Conservation (phyloP, 768 basidiomycete genomes). For the Vararia minispora region DNA sequence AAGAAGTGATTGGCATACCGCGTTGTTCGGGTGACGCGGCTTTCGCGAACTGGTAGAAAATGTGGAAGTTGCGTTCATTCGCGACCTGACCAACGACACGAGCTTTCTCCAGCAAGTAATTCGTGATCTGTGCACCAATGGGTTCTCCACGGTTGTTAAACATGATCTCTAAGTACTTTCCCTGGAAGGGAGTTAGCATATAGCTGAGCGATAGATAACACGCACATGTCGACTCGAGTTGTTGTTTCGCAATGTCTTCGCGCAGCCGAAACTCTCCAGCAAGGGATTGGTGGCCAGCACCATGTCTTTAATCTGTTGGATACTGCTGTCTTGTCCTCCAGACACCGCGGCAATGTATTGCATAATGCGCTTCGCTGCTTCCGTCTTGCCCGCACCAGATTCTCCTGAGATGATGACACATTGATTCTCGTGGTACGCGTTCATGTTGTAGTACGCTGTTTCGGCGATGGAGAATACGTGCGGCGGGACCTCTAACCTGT, state of each 20-base stretch:
- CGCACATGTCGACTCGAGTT: constrained; percentile 97
- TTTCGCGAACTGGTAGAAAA: constrained; percentile 99
- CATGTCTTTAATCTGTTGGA: constrained; percentile 99
- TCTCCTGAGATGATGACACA: constrained; percentile 99
- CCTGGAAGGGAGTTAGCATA: constrained; percentile 35
- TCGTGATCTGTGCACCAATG: constrained; percentile 96
- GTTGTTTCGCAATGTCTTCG: constrained; percentile 97
- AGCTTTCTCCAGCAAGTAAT: constrained; percentile 95
- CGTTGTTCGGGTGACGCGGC: constrained; percentile 83
- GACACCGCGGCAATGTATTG: constrained; percentile 98
- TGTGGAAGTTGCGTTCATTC: constrained; percentile 95
- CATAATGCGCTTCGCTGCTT: constrained; percentile 99
- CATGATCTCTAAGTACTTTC: constrained; percentile 99
- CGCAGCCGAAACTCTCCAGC: constrained; percentile 96
- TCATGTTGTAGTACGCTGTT: constrained; percentile 98
- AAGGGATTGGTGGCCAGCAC: constrained; percentile 96
- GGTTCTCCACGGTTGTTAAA: constrained; percentile 91
- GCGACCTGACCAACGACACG: constrained; percentile 94
- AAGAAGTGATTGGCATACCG: constrained; percentile 36
- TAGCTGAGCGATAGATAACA: constrained; percentile 11
- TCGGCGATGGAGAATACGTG: constrained; percentile 98
- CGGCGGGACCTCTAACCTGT: constrained; percentile 93
- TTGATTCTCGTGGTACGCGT: constrained; percentile 97
- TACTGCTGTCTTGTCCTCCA: constrained; percentile 77
- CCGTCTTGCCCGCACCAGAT: constrained; percentile 98